phyloP scores from a whole-genome alignment of 139 green algal species.

The Chloropicon primus region DNA sequence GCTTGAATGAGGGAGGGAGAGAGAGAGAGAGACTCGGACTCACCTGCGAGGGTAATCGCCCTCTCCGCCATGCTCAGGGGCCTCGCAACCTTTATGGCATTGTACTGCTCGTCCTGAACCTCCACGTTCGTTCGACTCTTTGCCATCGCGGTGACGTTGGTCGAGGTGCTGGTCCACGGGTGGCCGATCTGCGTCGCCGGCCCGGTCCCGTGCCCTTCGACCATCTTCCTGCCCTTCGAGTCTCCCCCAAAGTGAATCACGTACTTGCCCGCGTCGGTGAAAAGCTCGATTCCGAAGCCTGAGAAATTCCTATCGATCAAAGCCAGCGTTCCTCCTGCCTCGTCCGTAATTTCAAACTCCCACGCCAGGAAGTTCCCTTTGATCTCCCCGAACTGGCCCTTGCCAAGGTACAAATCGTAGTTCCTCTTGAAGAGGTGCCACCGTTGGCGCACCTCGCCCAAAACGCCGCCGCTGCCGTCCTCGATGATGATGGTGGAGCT shows the following conservation, averaged over 20 bases:
- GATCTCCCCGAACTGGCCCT: constrained; percentile 54
- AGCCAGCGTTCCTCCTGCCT: constrained; percentile 38
- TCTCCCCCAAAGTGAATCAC: constrained; percentile 65
- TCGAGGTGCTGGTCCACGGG: constrained; percentile 17
- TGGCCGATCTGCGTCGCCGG: neutral
- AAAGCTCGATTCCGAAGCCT: constrained; percentile 35
- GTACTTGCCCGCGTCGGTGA: constrained; percentile 64
- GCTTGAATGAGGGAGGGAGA: no score
- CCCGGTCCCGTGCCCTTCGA: constrained; percentile 24
- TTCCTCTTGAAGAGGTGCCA: constrained; percentile 61
- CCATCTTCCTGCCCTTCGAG: constrained; percentile 15
- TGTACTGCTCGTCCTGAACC: constrained; percentile 36
- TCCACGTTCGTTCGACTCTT: constrained; percentile 32
- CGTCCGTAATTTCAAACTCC: constrained; percentile 75
- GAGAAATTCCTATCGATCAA: constrained; percentile 80
- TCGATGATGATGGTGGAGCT: constrained; percentile 43
- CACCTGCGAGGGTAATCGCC: neutral
- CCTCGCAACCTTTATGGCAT: constrained; percentile 3
- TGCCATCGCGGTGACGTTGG: constrained; percentile 37
- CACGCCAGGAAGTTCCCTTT: constrained; percentile 63
- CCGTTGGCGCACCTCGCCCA: constrained; percentile 63
- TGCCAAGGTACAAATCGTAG: constrained; percentile 67
- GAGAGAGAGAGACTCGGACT: no score
- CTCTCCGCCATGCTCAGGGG: neutral
- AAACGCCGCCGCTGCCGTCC: constrained; percentile 24